phyloP scores from a whole-genome alignment of 2,329 filamentous ascomycete species.

The Calonectria fujianensis region DNA sequence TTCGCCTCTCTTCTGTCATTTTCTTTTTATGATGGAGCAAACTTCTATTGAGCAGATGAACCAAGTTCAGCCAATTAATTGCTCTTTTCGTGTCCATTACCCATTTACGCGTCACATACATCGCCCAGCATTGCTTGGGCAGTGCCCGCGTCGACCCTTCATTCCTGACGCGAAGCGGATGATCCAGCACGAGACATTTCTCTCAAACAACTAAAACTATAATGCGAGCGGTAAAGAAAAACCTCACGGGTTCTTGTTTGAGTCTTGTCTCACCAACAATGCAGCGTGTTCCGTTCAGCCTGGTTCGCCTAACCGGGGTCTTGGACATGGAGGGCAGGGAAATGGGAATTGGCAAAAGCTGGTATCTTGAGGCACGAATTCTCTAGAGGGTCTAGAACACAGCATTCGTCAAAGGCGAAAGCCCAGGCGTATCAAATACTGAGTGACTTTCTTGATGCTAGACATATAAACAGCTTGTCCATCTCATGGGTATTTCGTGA shows the following conservation, averaged over 20 bases:
- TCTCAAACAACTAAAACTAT: neutral
- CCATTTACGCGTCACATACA: neutral
- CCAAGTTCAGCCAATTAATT: no score
- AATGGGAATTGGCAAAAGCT: neutral
- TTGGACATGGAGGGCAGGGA: neutral
- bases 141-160: neutral
- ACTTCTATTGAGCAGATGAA: neutral
- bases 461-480: neutral
- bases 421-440: neutral
- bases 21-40: neutral
- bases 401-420: no score
- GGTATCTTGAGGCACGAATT: neutral
- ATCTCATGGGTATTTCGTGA: neutral
- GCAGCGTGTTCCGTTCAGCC: neutral
- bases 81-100: neutral
- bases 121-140: neutral
- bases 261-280: conserved; percentile 8
- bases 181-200: neutral
- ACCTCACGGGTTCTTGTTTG: neutral
- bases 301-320: neutral
- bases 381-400: neutral
- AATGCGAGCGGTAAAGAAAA: neutral
- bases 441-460: no score
- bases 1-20: neutral
- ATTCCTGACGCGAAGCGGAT: conserved; percentile 9